Conservation (phyloP, 2,329 filamentous ascomycete species). For the Monilinia fructigena region DNA sequence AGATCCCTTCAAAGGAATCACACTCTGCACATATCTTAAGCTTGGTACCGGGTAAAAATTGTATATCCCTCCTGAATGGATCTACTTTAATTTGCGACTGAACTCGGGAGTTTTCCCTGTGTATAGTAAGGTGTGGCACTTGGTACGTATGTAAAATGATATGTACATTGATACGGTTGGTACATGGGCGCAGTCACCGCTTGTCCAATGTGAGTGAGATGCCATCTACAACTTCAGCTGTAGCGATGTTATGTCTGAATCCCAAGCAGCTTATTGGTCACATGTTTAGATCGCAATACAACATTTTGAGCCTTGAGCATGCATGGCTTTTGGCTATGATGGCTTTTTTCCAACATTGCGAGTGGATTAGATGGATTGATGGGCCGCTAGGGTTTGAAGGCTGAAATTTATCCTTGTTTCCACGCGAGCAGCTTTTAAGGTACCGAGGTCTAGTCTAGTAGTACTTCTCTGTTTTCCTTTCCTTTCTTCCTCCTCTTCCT, state of each 20-base stretch:
- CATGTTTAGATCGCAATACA: neutral
- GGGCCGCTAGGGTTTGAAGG: constrained; percentile 12
- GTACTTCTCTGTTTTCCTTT: neutral
- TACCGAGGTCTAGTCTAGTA: constrained; percentile 7
- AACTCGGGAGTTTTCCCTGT: neutral
- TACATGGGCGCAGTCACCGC: constrained; percentile 21
- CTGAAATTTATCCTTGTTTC: constrained; percentile 15
- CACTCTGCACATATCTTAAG: neutral
- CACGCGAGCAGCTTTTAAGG: constrained; percentile 11
- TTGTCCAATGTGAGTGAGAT: constrained; percentile 22
- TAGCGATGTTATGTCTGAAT: neutral
- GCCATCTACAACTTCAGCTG: constrained; percentile 19
- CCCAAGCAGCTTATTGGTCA: neutral
- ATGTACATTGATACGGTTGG: constrained; percentile 3
- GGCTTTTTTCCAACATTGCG: constrained; percentile 7
- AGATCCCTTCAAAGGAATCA: neutral
- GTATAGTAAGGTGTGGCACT: neutral
- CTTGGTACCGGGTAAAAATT: neutral
- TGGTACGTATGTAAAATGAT: neutral
- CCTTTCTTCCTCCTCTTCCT: too few species aligned
- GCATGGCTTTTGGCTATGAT: constrained; percentile 1
- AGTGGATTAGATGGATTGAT: constrained; percentile 12
- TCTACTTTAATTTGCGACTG: constrained; percentile 1
- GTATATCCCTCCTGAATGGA: neutral
- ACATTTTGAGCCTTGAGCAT: constrained; percentile 14